Evolutionary conservation across 2,329 filamentous ascomycete species (phyloP), one percentile per base, ranked within the genome.

Genomic region (Talaromyces sp.): DNA sequence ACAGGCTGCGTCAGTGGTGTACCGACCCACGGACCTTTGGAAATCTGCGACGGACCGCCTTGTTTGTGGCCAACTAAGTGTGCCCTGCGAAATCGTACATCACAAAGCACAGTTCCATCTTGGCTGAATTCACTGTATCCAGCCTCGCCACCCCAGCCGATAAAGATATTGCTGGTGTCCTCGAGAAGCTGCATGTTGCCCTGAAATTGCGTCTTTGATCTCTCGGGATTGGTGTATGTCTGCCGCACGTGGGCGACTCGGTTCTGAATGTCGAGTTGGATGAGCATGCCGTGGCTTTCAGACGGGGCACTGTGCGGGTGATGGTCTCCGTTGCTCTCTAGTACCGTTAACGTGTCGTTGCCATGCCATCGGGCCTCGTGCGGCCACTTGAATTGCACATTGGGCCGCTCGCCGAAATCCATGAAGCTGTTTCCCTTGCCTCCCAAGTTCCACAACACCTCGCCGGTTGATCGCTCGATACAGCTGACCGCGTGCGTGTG

Each of bases 1-100:
- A 61, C 60, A 3, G 68, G 67, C 3, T 51, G 54, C 19, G 75
- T 79, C n/a, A 69, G 72, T 0, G 82, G 82, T 11, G 72, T 68
- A 0, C 80, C 82, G 3, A 76, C 75, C 82, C 83, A 87, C 58
- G 79, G 73, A 63, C 76, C 48, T 65, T 82, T 83, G 69, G 81
- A 81, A 2, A 78, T 79, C 32, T 83, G 79, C 65, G 86, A 87
- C 57, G 80, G 83, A 65, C 81, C 77, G 2, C 82, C 77, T 9
- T 67, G 64, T 2, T 65, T 68, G 43, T 76, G 59, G 55, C 41
- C 12, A n/a, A n/a, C 19, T 21, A 29, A 3, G 3, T 35, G 41
- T 27, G 26, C 7, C 8, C 46, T 68, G 53, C 65, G 76, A 66
- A 84, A 73, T 65, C 81, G 81, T 6, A 73, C 76, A 61, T 85